Evolutionary conservation across 139 green algal genomes (phyloP), one percentile per base, ranked within the genome.

Genomic region (Asterochloris sp.): DNA sequence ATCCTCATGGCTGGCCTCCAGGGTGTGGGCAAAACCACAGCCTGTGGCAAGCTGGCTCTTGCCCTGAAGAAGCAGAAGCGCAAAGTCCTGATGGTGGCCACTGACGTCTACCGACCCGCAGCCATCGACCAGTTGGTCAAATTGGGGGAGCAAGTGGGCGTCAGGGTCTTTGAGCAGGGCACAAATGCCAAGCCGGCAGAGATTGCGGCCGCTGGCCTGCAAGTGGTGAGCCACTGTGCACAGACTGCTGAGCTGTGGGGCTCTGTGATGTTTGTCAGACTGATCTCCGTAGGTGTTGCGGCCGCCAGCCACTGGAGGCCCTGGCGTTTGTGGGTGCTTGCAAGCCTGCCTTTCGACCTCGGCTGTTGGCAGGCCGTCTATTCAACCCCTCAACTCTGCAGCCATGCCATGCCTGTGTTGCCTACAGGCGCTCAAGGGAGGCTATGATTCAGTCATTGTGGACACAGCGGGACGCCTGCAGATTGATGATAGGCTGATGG

Each of bases 21-120:
- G 84, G 96, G 97, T 24, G 97, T 99, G 64, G 97, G 97, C 62
- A 99, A 99, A 89, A 99, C 97, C 16, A 99, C 97, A 0, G 94
- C 95, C 0, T 96, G 91, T 54, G 97, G 94, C 71, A 99, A 99
- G 91, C 90, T 99, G 77, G 97, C 97, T 0, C 82, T 94, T 62
- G 94, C 91, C 84, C 90, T 99, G 21, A 90, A 94, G 85, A 92
- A 95, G 85, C 86, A 87, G 29, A 95, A 96, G 80, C 94, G 95
- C 82, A 87, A 88, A 78, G 89, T 95, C 28, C 86, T 96, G 63
- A 88, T 99, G 89, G 95, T 99, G 62, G 96, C 96, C 29, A 97
- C 95, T 0, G 96, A 99, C 83, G 90, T 98, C 60, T 98, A 99
- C 91, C 89, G 94, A 19, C 94, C 88, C 29, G 88, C 88, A 14